Evolutionary conservation across 163 green algal species (phyloP), one percentile per base, ranked within the genome.

Genomic region (Prototheca wickerhamii): DNA sequence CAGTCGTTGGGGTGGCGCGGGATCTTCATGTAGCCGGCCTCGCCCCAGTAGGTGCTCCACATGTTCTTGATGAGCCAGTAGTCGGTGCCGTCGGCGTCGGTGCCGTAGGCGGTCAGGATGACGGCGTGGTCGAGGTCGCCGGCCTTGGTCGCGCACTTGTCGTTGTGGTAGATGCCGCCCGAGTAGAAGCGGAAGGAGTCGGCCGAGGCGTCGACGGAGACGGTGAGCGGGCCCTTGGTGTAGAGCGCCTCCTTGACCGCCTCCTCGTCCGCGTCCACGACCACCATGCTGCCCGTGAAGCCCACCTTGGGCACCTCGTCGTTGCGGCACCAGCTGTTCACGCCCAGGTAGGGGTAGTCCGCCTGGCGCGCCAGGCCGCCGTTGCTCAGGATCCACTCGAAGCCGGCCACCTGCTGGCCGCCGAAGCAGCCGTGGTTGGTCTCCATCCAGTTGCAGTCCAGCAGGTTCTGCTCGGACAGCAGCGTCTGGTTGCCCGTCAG

Each of bases 61-160:
- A 68, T 77, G 70, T 86, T 84, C 57, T 82, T 82, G 53, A 87
- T 66, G 0, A 84, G 66, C 83, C 83, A 90, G 60, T 85, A 90
- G 49, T 77, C 69, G 65, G 75, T 33, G 7, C 65, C 81, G 6
- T 73, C 69, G 3, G 68, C 60, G 59, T 63, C 71, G 30, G 58
- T 66, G 30, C 72, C 79, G 40, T 82, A 86, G 12, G 76, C 79
- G 35, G 46, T 72, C 15, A 80, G 42, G 55, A 84, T 76, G 21
- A 86, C 79, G 4, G 77, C 79, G 62, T 86, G 79, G 59, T 82
- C 73, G 46, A 86, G 74, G 37, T 72, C 58, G 20, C 37, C 52
- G 2, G 76, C 23, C 30, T 64, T 44, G 8, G 60, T 77, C 20
- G 56, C 18, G 56, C 80, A 86, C 7, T 67, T 42, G 10, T 62